phyloP scores from a whole-genome alignment of 306 rosid genomes.

The Erythrophleum fordii region DNA sequence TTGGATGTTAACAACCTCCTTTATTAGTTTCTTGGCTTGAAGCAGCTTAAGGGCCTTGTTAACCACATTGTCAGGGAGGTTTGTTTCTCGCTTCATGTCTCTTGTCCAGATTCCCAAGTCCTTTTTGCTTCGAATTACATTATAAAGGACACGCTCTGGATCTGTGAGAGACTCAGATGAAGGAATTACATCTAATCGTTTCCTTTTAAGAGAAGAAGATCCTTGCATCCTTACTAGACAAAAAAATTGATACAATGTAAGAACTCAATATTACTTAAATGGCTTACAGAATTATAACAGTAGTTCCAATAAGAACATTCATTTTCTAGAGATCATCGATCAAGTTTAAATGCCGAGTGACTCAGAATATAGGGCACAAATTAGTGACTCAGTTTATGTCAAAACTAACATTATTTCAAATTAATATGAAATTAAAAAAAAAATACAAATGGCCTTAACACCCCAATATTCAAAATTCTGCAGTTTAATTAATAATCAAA shows the following conservation, averaged over 20 bases:
- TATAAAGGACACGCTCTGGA: conserved; percentile 51
- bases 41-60: conserved; percentile 60
- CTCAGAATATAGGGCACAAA: background rate
- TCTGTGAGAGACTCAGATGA: conserved; percentile 47
- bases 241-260: background rate
- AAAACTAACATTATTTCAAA: background rate
- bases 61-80: conserved; percentile 47
- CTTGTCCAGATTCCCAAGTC: conserved; percentile 67
- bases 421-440: too few relatives aligned
- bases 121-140: conserved; percentile 57
- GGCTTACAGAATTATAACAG: conserved; percentile 1
- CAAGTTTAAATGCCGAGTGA: background rate
- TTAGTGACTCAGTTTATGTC: background rate
- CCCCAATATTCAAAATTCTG: too few relatives aligned
- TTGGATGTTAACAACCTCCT: conserved; percentile 67
- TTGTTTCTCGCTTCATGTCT: conserved; percentile 64
- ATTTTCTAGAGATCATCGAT: conserved; percentile 1
- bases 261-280: conserved; percentile 4
- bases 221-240: conserved; percentile 45
- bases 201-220: conserved; percentile 58
- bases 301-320: conserved; percentile 3
- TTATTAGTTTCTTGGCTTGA: conserved; percentile 57
- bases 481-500: background rate
- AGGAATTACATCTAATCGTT: conserved; percentile 48
- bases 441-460: too few relatives aligned